Percentiles rank a stretch among this genome's conserved stretches.
phyloP scores from a whole-genome alignment of 192 early-diverging fungal species.

The Linnemannia exigua region DNA sequence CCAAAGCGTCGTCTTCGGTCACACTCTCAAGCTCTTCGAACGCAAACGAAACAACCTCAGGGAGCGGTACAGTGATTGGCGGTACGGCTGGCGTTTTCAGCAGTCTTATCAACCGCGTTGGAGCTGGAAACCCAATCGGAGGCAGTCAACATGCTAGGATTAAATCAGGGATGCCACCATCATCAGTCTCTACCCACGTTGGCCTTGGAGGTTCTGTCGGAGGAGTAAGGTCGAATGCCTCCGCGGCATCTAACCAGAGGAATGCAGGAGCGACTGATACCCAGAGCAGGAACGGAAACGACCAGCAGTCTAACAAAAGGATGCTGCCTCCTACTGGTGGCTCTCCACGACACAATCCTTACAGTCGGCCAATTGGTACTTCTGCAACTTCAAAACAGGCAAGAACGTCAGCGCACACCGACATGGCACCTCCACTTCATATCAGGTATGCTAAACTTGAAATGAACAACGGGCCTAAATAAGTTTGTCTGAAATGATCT shows the following conservation, averaged over 20 bases:
- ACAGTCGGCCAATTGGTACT: conserved; percentile 37
- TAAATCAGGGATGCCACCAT: conserved; percentile 44
- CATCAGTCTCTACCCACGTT: conserved; percentile 41
- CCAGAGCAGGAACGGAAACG: neutral
- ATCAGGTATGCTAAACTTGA: conserved; percentile 5
- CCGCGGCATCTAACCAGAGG: neutral
- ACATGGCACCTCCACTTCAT: neutral
- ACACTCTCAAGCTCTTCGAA: neutral
- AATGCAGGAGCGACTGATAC: neutral
- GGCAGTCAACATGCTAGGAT: conserved; percentile 36
- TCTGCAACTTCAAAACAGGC: neutral
- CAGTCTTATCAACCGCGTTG: conserved; percentile 43
- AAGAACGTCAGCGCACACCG: conserved; percentile 11
- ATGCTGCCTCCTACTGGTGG: conserved; percentile 43
- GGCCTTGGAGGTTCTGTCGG: conserved; percentile 37
- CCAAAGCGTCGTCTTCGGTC: neutral
- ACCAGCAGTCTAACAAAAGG: conserved; percentile 14
- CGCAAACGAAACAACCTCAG: neutral
- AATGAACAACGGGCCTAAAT: neutral
- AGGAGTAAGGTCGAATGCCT: conserved; percentile 2
- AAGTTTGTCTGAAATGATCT: no score
- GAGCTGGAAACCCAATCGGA: conserved; percentile 48
- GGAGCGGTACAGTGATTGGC: neutral
- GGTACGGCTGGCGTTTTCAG: conserved; percentile 38
- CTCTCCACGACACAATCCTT: conserved; percentile 39